Conservation (phyloP, 768 basidiomycete genomes). For the Ephemerocybe angulata region DNA sequence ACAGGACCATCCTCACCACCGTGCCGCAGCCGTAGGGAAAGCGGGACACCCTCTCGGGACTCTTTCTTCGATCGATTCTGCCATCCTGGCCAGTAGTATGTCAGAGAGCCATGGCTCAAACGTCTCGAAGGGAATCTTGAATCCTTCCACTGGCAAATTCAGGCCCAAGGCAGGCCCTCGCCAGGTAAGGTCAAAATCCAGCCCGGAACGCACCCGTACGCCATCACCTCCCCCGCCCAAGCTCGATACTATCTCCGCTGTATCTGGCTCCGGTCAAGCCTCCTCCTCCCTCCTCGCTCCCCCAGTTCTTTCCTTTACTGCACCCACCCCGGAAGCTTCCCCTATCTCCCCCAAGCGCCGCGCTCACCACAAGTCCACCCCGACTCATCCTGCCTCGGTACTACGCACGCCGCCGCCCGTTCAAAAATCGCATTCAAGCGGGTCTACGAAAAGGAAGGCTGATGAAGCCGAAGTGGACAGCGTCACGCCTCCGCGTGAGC, state of each 20-base stretch:
- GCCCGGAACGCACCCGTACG: constrained; percentile 6
- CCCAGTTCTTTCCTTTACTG: constrained; percentile 36
- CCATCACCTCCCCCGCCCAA: constrained; percentile 18
- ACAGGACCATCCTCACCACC: constrained; percentile 5
- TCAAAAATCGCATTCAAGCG: constrained; percentile 32
- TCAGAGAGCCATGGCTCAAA: constrained; percentile 5
- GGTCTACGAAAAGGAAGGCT: constrained; percentile 65
- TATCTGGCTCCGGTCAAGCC: constrained; percentile 20
- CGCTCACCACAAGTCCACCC: constrained; percentile 26
- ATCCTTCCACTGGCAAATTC: constrained; percentile 1
- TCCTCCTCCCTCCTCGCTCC: constrained; percentile 33
- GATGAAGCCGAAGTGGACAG: constrained; percentile 59
- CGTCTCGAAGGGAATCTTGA: background rate
- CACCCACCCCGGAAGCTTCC: constrained; percentile 39
- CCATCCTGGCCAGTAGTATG: constrained; percentile 2
- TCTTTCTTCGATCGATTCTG: constrained; percentile 4
- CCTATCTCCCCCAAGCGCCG: constrained; percentile 31
- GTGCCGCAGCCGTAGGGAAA: background rate
- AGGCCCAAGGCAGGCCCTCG: constrained; percentile 8
- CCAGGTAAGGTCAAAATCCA: constrained; percentile 3
- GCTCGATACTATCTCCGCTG: constrained; percentile 21
- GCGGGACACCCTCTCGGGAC: background rate
- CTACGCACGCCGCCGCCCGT: constrained; percentile 26
- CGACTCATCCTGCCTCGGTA: constrained; percentile 28
- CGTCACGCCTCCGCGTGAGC: constrained; percentile 60